Conservation (phyloP, 148 eudicot genomes). For the Polygonum maritimum region DNA sequence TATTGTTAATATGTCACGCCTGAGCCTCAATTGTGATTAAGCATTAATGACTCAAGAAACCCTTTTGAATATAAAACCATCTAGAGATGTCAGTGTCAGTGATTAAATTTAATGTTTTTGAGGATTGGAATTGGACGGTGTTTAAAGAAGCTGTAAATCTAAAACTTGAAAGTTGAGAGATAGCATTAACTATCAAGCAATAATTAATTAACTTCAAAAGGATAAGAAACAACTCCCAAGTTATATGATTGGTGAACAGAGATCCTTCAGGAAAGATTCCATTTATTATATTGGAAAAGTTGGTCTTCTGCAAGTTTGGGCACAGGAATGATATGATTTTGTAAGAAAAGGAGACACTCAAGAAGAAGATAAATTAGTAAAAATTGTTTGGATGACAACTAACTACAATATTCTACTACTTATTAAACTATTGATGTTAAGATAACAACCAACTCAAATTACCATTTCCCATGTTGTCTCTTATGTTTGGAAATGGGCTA, state of each 20-base stretch:
- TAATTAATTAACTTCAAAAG: neutral
- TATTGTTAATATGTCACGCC: neutral
- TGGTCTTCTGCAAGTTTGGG: neutral
- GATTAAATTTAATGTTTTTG: neutral
- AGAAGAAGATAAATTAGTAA: too few relatives aligned
- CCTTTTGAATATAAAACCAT: neutral
- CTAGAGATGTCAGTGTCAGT: neutral
- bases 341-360: too few relatives aligned
- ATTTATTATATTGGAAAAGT: neutral
- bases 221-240: neutral
- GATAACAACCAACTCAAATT: too few relatives aligned
- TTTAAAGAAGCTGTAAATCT: neutral
- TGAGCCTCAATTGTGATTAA: neutral
- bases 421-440: too few relatives aligned
- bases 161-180: neutral
- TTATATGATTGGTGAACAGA: neutral
- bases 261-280: neutral
- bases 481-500: too few relatives aligned
- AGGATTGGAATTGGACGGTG: neutral
- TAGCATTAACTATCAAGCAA: neutral
- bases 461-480: too few relatives aligned
- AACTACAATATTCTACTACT: too few relatives aligned
- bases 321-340: neutral
- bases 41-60: neutral
- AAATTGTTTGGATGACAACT: too few relatives aligned